phyloP scores from a whole-genome alignment of 129 eudicot genomes.

The Chrysanthemum makinoi region DNA sequence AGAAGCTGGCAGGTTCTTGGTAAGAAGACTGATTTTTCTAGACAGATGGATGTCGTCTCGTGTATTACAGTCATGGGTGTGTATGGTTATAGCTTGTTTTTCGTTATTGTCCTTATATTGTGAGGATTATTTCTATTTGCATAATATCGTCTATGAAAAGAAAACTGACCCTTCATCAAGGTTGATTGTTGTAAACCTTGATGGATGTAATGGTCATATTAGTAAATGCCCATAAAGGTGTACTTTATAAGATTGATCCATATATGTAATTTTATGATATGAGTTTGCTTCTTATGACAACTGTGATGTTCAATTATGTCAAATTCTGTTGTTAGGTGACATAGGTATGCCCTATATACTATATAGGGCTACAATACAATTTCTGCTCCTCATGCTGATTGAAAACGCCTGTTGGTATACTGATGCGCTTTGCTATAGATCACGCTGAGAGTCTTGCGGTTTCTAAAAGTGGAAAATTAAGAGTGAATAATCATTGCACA shows the following conservation, averaged over 20 bases:
- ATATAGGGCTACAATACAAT: not conserved
- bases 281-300: not conserved
- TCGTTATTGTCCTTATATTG: not conserved
- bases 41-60: constrained; percentile 2
- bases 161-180: not conserved
- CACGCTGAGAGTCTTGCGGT: not conserved
- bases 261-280: not conserved
- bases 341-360: not conserved
- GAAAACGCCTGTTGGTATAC: not conserved
- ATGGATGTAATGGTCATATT: constrained; percentile 20
- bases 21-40: constrained; percentile 14
- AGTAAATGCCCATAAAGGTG: constrained; percentile 15
- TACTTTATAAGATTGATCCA: not conserved
- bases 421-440: not conserved
- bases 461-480: too few species aligned
- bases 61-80: not conserved
- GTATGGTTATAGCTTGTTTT: constrained; percentile 6
- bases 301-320: not conserved
- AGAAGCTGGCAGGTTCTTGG: constrained; percentile 11
- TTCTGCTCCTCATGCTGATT: too few species aligned
- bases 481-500: too few species aligned
- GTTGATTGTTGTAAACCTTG: constrained; percentile 18
- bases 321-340: not conserved
- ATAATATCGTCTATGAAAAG: constrained; percentile 6
- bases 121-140: constrained; percentile 15